phyloP scores from a whole-genome alignment of 2,329 filamentous ascomycete species.

The Aspergillus clavatus region DNA sequence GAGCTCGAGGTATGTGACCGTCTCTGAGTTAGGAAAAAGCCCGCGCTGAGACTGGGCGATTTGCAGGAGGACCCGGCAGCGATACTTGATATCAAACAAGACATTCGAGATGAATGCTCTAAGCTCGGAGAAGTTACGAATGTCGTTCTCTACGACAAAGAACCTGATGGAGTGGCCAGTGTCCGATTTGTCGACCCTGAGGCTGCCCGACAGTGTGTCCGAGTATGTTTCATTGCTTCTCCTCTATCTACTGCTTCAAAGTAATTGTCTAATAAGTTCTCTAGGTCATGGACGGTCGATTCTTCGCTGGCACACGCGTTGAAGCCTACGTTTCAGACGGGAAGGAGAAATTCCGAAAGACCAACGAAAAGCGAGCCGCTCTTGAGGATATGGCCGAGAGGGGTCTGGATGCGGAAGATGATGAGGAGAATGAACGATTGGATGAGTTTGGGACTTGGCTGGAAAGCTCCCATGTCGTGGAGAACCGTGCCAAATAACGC shows the following conservation, averaged over 20 bases:
- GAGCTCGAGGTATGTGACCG: conserved; percentile 59
- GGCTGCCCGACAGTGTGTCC: conserved; percentile 66
- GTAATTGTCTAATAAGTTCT: conserved; percentile 5
- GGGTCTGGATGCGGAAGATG: conserved; percentile 40
- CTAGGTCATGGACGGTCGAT: conserved; percentile 70
- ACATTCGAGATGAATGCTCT: conserved; percentile 82
- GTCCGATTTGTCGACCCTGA: conserved; percentile 72
- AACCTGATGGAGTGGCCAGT: conserved; percentile 76
- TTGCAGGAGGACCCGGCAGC: conserved; percentile 68
- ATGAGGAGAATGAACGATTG: conserved; percentile 42
- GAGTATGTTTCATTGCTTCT: conserved; percentile 29
- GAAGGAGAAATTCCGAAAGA: conserved; percentile 68
- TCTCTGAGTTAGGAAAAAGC: not conserved
- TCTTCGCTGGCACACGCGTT: conserved; percentile 68
- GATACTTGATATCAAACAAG: conserved; percentile 87
- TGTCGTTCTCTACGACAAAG: conserved; percentile 82
- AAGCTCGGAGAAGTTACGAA: conserved; percentile 87
- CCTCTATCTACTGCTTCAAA: not conserved
- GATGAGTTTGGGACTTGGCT: conserved; percentile 49
- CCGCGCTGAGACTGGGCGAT: conserved; percentile 10
- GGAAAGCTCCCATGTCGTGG: conserved; percentile 27
- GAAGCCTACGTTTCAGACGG: conserved; percentile 67
- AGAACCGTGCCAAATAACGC: conserved; percentile 23
- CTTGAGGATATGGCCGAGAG: conserved; percentile 46
- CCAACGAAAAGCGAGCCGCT: conserved; percentile 44